Evolutionary conservation across 225 moss, liverwort and hornwort genomes (phyloP).

Genomic region (Rhytidiadelphus loreus): DNA sequence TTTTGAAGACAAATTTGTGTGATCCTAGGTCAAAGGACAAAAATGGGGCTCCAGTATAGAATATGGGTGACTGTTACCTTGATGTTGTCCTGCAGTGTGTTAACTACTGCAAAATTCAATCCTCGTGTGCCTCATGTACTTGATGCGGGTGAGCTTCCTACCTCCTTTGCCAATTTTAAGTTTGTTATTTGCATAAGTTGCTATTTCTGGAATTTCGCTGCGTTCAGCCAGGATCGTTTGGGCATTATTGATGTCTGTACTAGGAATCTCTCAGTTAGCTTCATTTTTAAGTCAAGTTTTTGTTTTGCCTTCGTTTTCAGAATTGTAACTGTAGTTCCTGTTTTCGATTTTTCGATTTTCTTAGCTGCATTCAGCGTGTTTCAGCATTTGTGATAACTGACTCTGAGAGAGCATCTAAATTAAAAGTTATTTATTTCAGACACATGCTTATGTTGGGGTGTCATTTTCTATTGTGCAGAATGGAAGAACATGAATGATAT

Average conservation of each 20-base stretch:
- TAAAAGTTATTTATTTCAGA: background rate
- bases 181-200: background rate
- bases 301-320: background rate
- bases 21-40: background rate
- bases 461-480: constrained; percentile 23
- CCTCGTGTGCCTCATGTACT: constrained; percentile 28
- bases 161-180: background rate
- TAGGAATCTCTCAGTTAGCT: background rate
- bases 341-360: background rate
- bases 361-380: background rate
- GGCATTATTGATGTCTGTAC: background rate
- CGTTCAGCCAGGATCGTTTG: background rate
- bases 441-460: background rate
- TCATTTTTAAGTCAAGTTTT: background rate
- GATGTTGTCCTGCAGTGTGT: constrained; percentile 20
- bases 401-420: background rate
- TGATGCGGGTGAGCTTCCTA: constrained; percentile 25
- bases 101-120: constrained; percentile 32
- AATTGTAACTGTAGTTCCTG: background rate
- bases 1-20: background rate
- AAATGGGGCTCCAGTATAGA: constrained; percentile 19
- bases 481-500: constrained; percentile 51
- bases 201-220: background rate
- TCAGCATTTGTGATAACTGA: background rate
- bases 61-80: constrained; percentile 13